Conservation (phyloP, 345 rosid genomes). For the Hibiscus mutabilis region DNA sequence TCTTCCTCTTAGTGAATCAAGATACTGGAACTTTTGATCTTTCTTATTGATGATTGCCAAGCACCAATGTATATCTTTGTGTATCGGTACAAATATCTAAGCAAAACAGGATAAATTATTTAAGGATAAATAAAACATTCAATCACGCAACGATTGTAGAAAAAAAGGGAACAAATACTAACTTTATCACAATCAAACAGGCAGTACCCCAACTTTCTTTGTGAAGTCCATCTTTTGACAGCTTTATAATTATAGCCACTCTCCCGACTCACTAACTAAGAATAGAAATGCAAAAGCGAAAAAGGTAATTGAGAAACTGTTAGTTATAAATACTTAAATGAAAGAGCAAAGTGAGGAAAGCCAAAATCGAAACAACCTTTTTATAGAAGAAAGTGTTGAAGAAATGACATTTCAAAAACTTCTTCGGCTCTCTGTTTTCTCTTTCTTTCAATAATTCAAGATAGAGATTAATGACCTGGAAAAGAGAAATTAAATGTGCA, state of each 20-base stretch:
- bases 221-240: slow-evolving; percentile 90
- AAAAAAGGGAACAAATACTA: slow-evolving; percentile 1
- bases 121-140: background rate
- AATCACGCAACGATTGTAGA: background rate
- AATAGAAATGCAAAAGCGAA: slow-evolving; percentile 11
- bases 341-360: slow-evolving; percentile 2
- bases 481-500: slow-evolving; percentile 16
- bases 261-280: slow-evolving; percentile 50
- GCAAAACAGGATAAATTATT: slow-evolving; percentile 8
- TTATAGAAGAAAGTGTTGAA: slow-evolving; percentile 91
- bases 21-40: slow-evolving; percentile 86
- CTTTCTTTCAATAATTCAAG: slow-evolving; percentile 88
- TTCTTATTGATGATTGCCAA: slow-evolving; percentile 78
- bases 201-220: slow-evolving; percentile 68
- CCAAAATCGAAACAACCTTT: slow-evolving; percentile 47
- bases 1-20: slow-evolving; percentile 86
- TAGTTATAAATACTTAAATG: background rate
- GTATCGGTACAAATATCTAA: slow-evolving; percentile 95
- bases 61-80: slow-evolving; percentile 86
- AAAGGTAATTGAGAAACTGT: background rate
- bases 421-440: slow-evolving; percentile 78
- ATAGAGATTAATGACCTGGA: slow-evolving; percentile 81
- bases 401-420: slow-evolving; percentile 88
- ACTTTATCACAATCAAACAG: slow-evolving; percentile 86
- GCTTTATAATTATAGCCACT: slow-evolving; percentile 59